These are phyloP conservation scores for Fusarium poae DNA, from an alignment of 2,329 filamentous ascomycete species.

Conservation along the genomic window DNA sequence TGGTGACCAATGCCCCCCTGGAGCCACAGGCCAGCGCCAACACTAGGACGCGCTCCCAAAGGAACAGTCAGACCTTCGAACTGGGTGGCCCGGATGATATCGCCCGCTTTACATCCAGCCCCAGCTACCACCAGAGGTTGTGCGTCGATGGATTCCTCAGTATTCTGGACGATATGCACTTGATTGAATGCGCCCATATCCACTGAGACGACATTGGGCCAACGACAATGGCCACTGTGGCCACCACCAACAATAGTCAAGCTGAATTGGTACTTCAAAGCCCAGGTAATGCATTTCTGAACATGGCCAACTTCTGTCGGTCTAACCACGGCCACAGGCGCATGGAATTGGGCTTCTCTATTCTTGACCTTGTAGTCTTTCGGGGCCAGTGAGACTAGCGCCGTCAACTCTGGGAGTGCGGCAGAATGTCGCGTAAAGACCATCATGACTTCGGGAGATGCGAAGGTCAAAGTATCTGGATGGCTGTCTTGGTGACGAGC, in stretches of 20 bases:
- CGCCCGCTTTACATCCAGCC: conserved; percentile 68
- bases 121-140: conserved; percentile 61
- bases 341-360: conserved; percentile 60
- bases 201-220: conserved; percentile 65
- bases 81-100: conserved; percentile 65
- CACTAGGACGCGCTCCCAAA: conserved; percentile 71
- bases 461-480: conserved; percentile 61
- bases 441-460: conserved; percentile 63
- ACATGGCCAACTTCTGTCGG: conserved; percentile 64
- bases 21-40: conserved; percentile 73
- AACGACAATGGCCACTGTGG: conserved; percentile 71
- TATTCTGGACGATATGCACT: conserved; percentile 58
- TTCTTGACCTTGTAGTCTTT: conserved; percentile 61
- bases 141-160: conserved; percentile 7
- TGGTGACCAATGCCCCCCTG: conserved; percentile 75
- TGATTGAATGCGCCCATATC: conserved; percentile 70
- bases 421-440: conserved; percentile 63
- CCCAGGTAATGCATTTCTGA: conserved; percentile 69
- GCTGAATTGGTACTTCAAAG: conserved; percentile 58
- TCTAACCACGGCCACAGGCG: conserved; percentile 59
- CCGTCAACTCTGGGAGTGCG: conserved; percentile 57
- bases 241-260: conserved; percentile 69
- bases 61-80: conserved; percentile 66
- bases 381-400: conserved; percentile 55
- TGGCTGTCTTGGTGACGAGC: conserved; percentile 55